Evolutionary conservation across 2,329 filamentous ascomycete genomes (phyloP), one percentile per base, ranked within the genome.

Genomic region (Atkinsonella texensis): DNA sequence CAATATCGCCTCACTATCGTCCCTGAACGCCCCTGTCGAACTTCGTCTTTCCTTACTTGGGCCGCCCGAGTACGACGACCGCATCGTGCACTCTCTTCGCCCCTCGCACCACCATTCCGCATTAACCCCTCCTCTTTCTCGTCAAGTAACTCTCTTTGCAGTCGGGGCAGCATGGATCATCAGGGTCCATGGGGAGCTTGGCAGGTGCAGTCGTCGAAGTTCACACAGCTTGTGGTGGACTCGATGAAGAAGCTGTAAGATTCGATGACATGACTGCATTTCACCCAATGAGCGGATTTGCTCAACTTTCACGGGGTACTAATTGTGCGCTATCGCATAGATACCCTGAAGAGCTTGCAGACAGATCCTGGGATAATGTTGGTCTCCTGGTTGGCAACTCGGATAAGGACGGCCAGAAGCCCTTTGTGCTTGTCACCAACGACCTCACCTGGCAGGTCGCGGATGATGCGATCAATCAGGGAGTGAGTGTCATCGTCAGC

Each of bases 321-420:
- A 12, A 15, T 15, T 17, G 15, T 17, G 15, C 6, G 7, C 23
- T 3, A 38, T 10, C 2, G 28, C 31, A n/a, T 47, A 93, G 89
- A 54, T 98, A 95, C 65, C 93, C 93, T 0, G 88, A 94, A 64
- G 81, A 82, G 54, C 75, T 96, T 42, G 93, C 93, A 10, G 93
- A 97, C 64, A 84, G 84, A 59, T 83, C 85, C 57, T 98, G 90
- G 78, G 93, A 98, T 66, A 98, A 98, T 63, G 95, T 94, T n/a
- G 93, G 93, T 48, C 77, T 96, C 49, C 76, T 95, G 48, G 61
- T 76, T 50, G 69, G 69, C 55, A 73, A 74, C 59, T 65, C 71
- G n/a, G 60, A 65, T 28, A 48, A 61, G 15, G 63, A 68, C 52
- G 53, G 57, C 12, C 55, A 54, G 45, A 60, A 61, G 48, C 57